A percentile compares a stretch with the other conserved stretches of the same genome.
Evolutionary conservation across 1,284 basidiomycete species (phyloP).

Genomic region (Cutaneotrichosporon curvatum): DNA sequence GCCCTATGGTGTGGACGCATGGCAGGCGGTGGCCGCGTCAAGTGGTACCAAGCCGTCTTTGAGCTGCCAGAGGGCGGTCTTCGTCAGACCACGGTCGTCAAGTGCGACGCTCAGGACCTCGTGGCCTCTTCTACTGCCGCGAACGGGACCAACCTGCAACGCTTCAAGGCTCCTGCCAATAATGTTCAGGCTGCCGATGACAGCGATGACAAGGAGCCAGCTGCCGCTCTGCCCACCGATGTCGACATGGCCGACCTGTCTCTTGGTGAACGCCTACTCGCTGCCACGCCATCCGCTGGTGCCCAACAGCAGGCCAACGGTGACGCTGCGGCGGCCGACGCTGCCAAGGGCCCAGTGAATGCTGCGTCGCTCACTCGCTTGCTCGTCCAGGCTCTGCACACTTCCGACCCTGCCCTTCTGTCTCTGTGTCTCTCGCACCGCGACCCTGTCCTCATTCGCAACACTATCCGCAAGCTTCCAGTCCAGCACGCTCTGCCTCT

Average conservation of each 20-base stretch:
- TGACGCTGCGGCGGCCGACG: conserved; percentile 26
- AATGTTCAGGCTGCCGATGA: conserved; percentile 27
- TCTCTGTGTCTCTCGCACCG: conserved; percentile 84
- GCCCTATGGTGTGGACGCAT: conserved; percentile 57
- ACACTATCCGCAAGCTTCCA: conserved; percentile 80
- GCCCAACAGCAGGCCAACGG: conserved; percentile 44
- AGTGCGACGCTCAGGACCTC: conserved; percentile 49
- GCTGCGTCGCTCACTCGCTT: conserved; percentile 87
- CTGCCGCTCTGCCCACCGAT: conserved; percentile 54
- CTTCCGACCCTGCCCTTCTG: conserved; percentile 78
- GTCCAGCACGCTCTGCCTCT: conserved; percentile 83
- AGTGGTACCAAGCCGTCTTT: conserved; percentile 57
- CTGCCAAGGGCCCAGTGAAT: conserved; percentile 53
- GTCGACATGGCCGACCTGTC: conserved; percentile 81
- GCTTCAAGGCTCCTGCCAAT: conserved; percentile 35
- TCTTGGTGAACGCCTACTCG: conserved; percentile 76
- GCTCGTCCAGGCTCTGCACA: conserved; percentile 92
- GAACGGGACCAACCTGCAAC: conserved; percentile 29
- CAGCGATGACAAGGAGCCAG: conserved; percentile 37
- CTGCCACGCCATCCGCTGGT: conserved; percentile 47
- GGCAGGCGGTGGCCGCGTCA: conserved; percentile 58
- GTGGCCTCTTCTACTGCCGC: conserved; percentile 28
- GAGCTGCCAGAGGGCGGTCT: conserved; percentile 53
- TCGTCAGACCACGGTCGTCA: conserved; percentile 45
- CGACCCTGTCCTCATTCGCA: conserved; percentile 69